These are phyloP conservation scores for Nothomitra cinnamomea DNA, from an alignment of 2,329 filamentous ascomycete genomes.

Conservation along the genomic window DNA sequence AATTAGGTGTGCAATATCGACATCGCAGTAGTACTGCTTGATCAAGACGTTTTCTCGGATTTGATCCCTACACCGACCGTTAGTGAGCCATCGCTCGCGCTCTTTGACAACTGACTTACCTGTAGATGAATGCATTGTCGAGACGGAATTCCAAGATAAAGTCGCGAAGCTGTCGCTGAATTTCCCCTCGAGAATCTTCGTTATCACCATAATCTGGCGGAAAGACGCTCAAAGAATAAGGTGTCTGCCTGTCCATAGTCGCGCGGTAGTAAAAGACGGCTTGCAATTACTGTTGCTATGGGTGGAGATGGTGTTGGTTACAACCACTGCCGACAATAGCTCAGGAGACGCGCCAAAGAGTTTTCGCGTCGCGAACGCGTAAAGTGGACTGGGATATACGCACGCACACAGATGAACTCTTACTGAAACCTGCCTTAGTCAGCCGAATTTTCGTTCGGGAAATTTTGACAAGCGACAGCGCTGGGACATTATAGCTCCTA, in stretches of 20 bases:
- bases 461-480: no score
- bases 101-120: slow-evolving; percentile 33
- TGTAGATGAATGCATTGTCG: slow-evolving; percentile 88
- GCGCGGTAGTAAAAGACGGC: background rate
- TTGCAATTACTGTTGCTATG: background rate
- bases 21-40: slow-evolving; percentile 89
- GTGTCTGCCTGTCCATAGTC: slow-evolving; percentile 70
- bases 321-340: slow-evolving; percentile 4
- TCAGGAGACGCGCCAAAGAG: slow-evolving; percentile 4
- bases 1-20: slow-evolving; percentile 90
- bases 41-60: slow-evolving; percentile 85
- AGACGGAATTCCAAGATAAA: slow-evolving; percentile 91
- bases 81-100: background rate
- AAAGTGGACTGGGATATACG: slow-evolving; percentile 8
- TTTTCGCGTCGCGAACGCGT: slow-evolving; percentile 7
- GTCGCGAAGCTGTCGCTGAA: slow-evolving; percentile 66
- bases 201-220: slow-evolving; percentile 46
- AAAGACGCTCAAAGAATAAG: slow-evolving; percentile 73
- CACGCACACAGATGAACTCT: background rate
- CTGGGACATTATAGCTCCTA: no score
- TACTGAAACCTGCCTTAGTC: background rate
- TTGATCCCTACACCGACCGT: slow-evolving; percentile 51
- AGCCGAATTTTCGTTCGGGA: background rate
- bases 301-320: slow-evolving; percentile 1
- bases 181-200: slow-evolving; percentile 51